Evolutionary conservation across 202 grass and related monocot genomes (phyloP).

Genomic region (Sporobolus alterniflorus): DNA sequence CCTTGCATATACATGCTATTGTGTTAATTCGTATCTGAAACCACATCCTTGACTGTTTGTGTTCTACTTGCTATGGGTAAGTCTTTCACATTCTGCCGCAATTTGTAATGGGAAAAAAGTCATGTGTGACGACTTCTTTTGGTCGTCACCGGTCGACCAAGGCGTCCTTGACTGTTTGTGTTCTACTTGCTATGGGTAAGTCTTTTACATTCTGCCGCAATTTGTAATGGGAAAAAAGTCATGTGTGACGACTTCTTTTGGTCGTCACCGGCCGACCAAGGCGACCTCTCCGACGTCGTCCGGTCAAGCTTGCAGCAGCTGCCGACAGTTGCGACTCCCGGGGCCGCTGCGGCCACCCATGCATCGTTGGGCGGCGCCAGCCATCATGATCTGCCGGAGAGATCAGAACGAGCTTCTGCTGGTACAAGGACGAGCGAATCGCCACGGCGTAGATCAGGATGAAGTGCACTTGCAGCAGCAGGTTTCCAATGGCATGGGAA

Average conservation of each 20-base stretch:
- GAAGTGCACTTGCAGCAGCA: not conserved
- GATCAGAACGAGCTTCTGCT: not conserved
- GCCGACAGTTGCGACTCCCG: not conserved
- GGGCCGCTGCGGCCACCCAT: not conserved
- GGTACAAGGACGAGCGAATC: too few relatives aligned
- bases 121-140: slow-evolving; percentile 94
- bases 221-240: not conserved
- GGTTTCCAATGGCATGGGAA: not conserved
- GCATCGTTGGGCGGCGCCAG: not conserved
- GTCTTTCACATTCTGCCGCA: not conserved
- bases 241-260: slow-evolving; percentile 97
- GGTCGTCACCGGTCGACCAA: slow-evolving; percentile 66
- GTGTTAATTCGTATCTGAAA: too few relatives aligned
- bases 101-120: not conserved
- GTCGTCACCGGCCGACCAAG: slow-evolving; percentile 66
- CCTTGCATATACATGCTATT: not conserved
- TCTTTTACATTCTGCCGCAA: not conserved
- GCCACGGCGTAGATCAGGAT: too few relatives aligned
- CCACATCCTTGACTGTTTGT: too few relatives aligned
- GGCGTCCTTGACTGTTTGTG: slow-evolving; percentile 52
- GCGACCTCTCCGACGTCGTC: slow-evolving; percentile 85
- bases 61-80: not conserved
- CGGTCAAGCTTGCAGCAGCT: slow-evolving; percentile 48
- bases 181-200: not conserved
- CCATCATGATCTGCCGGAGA: not conserved